Base-by-base conservation (phyloP, 2,329 filamentous ascomycete genomes). In the Dactylonectria estremocensis region DNA sequence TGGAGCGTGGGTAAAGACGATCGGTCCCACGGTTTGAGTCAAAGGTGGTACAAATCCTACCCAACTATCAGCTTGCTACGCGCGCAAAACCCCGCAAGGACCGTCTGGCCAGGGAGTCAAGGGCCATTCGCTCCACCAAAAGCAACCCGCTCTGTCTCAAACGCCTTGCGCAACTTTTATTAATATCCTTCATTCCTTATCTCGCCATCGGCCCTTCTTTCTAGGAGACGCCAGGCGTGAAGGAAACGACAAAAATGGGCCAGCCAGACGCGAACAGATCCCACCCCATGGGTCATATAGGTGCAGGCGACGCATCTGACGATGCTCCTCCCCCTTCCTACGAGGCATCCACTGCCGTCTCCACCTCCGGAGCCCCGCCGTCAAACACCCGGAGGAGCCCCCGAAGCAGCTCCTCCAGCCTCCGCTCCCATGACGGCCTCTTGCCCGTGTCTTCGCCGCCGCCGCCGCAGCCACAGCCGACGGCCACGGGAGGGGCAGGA, bases 251-350 rank as follows among this genome's bases (percentile, higher is more conserved):
- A 37, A n/a, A 33, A 48, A 65, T 65, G 62, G 62, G 54, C 45
- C 31, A 31, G 31, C 48, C 55, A 40, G 45, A 48, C 58, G 11
- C 52, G 18, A 66, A 66, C 50, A 31, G 40, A 18, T 22, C 62
- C 13, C 49, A 53, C 49, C 8, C 54, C 28, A 31, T 37, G 33
- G 31, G 33, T 31, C 46, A 43, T 55, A 14, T 48, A 13, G 55
- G 54, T 18, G 62, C 54, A 24, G 46, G 35, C 14, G 24, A 61
- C 37, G 64, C 52, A 22, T 57, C 61, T 46, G 50, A 66, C 11
- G 64, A 66, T 52, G 45, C 33, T 28, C 52, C 40, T 37, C 64
- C 64, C 31, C 64, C 64, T 28, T 58, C 64, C 16, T 66, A 66
- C 48, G 64, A 66, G 45, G 64, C 58, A 8, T 66, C 64, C 46